A percentile compares a stretch with the other conserved stretches of the same genome.
phyloP scores from a whole-genome alignment of 768 basidiomycete species.

The Tricholomella constricta region DNA sequence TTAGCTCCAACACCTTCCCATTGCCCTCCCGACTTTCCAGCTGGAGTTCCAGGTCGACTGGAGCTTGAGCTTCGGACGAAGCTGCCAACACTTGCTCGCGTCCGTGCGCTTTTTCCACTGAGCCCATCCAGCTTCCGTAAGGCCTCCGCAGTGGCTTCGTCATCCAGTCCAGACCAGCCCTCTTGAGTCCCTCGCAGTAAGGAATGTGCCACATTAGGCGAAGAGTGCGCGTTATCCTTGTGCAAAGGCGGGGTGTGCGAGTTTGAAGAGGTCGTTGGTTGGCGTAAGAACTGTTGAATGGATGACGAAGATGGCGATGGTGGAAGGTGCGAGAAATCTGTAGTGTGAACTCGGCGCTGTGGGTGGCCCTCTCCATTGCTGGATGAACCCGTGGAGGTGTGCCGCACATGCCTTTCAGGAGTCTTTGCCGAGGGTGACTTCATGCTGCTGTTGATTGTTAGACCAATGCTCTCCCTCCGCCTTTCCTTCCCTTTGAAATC shows the following conservation, averaged over 20 bases:
- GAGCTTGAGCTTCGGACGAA: slow-evolving; percentile 64
- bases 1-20: slow-evolving; percentile 70
- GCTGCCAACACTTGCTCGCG: slow-evolving; percentile 76
- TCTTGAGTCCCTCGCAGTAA: slow-evolving; percentile 85
- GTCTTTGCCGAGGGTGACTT: slow-evolving; percentile 37
- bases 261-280: slow-evolving; percentile 45
- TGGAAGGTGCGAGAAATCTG: slow-evolving; percentile 87
- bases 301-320: slow-evolving; percentile 91
- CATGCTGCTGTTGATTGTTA: slow-evolving; percentile 40
- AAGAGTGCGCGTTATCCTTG: slow-evolving; percentile 42
- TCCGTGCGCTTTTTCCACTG: slow-evolving; percentile 71
- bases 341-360: slow-evolving; percentile 64
- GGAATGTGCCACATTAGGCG: slow-evolving; percentile 80
- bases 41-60: slow-evolving; percentile 77
- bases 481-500: slow-evolving; percentile 56
- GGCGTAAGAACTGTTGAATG: slow-evolving; percentile 79
- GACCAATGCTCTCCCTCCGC: slow-evolving; percentile 53
- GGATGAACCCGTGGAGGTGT: slow-evolving; percentile 69
- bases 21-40: slow-evolving; percentile 60
- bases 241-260: slow-evolving; percentile 40
- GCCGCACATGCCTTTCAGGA: slow-evolving; percentile 57
- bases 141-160: slow-evolving; percentile 88
- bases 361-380: slow-evolving; percentile 51
- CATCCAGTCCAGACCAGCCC: slow-evolving; percentile 86
- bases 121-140: slow-evolving; percentile 92